These are phyloP conservation scores for Globisporangium cylindrosporum DNA, from an alignment of 352 stramenopile species.

Conservation along the genomic window DNA sequence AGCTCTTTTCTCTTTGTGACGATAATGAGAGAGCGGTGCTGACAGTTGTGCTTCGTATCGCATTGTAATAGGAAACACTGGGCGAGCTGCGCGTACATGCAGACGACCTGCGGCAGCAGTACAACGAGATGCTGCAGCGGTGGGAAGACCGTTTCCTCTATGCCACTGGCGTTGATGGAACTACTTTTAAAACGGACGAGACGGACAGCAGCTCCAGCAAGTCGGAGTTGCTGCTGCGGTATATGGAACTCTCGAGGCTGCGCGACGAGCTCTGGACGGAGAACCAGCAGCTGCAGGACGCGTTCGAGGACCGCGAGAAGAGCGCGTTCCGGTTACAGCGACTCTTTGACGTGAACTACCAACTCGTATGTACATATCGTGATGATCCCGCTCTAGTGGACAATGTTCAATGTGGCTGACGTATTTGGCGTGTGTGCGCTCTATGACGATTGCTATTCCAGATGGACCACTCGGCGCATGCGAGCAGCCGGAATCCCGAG, in stretches of 20 bases:
- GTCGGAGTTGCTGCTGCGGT: slow-evolving; percentile 41
- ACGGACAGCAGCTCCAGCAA: slow-evolving; percentile 25
- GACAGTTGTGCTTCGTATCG: neutral
- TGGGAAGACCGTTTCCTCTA: slow-evolving; percentile 31
- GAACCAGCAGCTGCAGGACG: slow-evolving; percentile 48
- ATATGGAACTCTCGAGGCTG: slow-evolving; percentile 40
- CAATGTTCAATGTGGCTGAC: neutral
- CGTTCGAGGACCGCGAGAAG: slow-evolving; percentile 57
- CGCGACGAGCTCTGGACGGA: slow-evolving; percentile 52
- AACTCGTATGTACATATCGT: slow-evolving; percentile 25
- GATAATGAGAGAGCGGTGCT: neutral
- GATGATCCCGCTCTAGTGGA: neutral
- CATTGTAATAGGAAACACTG: slow-evolving; percentile 38
- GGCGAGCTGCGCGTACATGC: slow-evolving; percentile 39
- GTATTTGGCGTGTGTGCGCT: neutral
- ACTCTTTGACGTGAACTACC: slow-evolving; percentile 58
- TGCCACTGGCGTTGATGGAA: slow-evolving; percentile 24
- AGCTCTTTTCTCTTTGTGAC: neutral
- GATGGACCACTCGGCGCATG: slow-evolving; percentile 52
- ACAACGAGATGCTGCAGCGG: slow-evolving; percentile 38
- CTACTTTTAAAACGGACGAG: slow-evolving; percentile 15
- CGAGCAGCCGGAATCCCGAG: slow-evolving; percentile 24
- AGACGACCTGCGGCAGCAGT: slow-evolving; percentile 45
- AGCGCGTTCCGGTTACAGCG: slow-evolving; percentile 47
- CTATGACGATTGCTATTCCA: neutral